Base-by-base conservation (phyloP, 768 basidiomycete genomes). In the Myochromella boudieri region DNA sequence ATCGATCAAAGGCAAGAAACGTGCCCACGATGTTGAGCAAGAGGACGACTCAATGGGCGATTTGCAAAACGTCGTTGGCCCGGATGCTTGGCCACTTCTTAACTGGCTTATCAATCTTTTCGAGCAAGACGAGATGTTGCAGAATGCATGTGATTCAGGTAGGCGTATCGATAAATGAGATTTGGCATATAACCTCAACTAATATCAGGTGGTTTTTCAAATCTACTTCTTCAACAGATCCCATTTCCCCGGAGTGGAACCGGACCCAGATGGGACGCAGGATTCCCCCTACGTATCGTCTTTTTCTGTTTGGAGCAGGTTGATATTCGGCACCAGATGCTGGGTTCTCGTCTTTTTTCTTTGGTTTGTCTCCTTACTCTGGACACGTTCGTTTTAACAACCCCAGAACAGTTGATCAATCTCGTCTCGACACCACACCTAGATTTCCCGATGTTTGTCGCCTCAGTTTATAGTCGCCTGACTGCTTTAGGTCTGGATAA, bases 21-120 rank as follows among this genome's bases (percentile, higher is more conserved):
- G 65, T 28, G 61, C 61, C 25, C 44, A 46, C 6, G 45, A 52
- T 41, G 49, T 44, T 52, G 59, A 67, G 29, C 57, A 68, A n/a
- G 57, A 59, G 51, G 58, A 42, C 8, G 28, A 33, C 24, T 36
- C 37, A 12, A 22, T 18, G 33, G 52, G 39, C 32, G 52, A 45
- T 25, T 26, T 28, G 9, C 54, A 44, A 44, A 50, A 56, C n/a
- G 58, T 74, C 9, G 75, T 90, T 18, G 80, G 78, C 18, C 73
- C 78, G 37, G 68, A 82, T 50, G 81, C 86, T 4, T 91, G 89
- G 88, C 74, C 78, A 24, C 60, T 84, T 32, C 71, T 91, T n/a
- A 77, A 81, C 17, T 90, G 85, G 84, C 53, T 90, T 0, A 44
- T 91, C 9, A 60, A 66, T 17, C 54, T 90, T 15, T 87, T 88